Conservation (phyloP, 2,329 filamentous ascomycete species). For the Ophiostoma angusticollis region DNA sequence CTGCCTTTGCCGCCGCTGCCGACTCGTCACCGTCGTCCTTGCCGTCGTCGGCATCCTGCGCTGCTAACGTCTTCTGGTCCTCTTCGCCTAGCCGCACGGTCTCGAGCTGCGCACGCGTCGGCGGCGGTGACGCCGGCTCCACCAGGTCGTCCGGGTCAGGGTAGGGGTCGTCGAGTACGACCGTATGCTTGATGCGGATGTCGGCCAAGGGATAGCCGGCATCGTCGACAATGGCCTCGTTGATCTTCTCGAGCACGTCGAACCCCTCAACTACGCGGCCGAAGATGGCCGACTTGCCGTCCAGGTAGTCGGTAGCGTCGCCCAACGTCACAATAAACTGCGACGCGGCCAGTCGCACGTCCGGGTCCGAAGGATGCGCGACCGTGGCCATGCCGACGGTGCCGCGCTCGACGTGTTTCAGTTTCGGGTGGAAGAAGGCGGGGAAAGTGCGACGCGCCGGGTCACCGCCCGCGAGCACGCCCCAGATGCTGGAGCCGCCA, state of each 20-base stretch:
- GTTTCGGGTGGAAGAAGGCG: constrained; percentile 72
- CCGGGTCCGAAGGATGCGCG: constrained; percentile 60
- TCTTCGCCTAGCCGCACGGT: constrained; percentile 78
- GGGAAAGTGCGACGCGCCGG: constrained; percentile 63
- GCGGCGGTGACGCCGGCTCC: constrained; percentile 69
- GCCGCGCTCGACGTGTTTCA: constrained; percentile 79
- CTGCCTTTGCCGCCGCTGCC: too few species aligned
- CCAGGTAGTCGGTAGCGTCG: constrained; percentile 77
- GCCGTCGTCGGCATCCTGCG: constrained; percentile 45
- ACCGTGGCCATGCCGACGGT: constrained; percentile 98
- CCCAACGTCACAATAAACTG: constrained; percentile 91
- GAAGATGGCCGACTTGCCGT: constrained; percentile 90
- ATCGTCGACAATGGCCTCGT: constrained; percentile 75
- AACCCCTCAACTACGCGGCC: constrained; percentile 94
- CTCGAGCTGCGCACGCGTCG: constrained; percentile 72
- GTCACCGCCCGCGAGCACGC: constrained; percentile 53
- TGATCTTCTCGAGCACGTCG: constrained; percentile 86
- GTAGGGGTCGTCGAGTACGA: constrained; percentile 84
- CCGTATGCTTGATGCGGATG: constrained; percentile 86
- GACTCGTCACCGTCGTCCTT: too few species aligned
- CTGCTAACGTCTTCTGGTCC: constrained; percentile 61
- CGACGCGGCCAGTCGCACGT: constrained; percentile 70
- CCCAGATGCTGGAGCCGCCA: constrained; percentile 91
- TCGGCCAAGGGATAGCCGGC: constrained; percentile 82
- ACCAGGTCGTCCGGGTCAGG: constrained; percentile 65